Evolutionary conservation across 2,329 filamentous ascomycete species (phyloP).

Genomic region (Lithohypha guttulata): DNA sequence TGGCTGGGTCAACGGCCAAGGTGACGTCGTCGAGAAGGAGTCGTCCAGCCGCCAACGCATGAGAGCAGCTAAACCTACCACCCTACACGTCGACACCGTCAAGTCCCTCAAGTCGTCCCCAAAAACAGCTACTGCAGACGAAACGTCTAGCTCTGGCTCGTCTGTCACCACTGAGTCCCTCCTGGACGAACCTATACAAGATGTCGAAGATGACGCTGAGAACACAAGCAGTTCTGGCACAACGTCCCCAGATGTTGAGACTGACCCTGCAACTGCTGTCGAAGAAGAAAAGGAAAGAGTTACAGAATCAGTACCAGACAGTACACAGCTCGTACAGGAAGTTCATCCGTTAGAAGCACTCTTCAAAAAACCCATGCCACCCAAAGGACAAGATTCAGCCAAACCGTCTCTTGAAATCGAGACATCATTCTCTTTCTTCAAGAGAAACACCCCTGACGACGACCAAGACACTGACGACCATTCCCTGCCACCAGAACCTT

Average conservation of each 20-base stretch:
- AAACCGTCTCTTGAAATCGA: conserved; percentile 33
- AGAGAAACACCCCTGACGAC: conserved; percentile 39
- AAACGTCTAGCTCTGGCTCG: conserved; percentile 1
- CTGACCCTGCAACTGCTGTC: no score
- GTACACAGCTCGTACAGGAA: no score
- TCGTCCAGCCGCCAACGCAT: conserved; percentile 7
- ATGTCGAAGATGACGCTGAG: conserved; percentile 23
- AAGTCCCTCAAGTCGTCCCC: neutral
- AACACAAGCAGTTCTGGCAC: conserved; percentile 21
- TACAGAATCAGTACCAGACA: conserved; percentile 42
- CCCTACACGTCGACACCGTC: conserved; percentile 22
- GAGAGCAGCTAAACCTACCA: conserved; percentile 14
- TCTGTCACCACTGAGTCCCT: neutral
- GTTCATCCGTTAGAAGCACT: conserved; percentile 85
- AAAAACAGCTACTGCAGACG: neutral
- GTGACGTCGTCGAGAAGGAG: conserved; percentile 56
- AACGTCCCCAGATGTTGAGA: no score
- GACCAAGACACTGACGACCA: conserved; percentile 40
- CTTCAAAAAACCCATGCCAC: conserved; percentile 61
- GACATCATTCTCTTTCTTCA: conserved; percentile 72
- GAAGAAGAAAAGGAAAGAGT: no score
- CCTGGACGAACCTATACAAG: neutral
- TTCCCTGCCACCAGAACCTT: conserved; percentile 40
- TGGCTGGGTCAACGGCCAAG: conserved; percentile 76
- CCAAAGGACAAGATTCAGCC: conserved; percentile 24